A percentile compares a stretch with the other conserved stretches of the same genome.
phyloP scores from a whole-genome alignment of 768 basidiomycete species.

The Sarcodon sp. region DNA sequence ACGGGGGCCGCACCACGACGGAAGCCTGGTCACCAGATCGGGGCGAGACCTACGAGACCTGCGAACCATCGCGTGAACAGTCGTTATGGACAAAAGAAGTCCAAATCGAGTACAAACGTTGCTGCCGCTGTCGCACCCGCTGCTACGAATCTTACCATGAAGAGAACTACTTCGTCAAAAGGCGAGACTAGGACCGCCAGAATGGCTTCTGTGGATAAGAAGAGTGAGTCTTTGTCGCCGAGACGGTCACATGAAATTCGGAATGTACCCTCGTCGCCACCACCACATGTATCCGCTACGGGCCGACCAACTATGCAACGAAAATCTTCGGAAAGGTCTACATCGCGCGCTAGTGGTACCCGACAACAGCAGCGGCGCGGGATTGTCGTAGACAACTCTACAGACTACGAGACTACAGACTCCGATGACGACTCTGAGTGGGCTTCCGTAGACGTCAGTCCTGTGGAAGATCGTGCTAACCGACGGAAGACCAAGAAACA shows the following conservation, averaged over 20 bases:
- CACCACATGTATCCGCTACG: background rate
- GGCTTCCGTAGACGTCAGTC: conserved; percentile 44
- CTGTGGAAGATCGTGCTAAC: conserved; percentile 14
- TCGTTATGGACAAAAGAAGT: background rate
- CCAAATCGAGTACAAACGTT: background rate
- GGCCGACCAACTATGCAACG: background rate
- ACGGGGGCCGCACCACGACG: background rate
- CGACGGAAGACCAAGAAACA: conserved; percentile 9
- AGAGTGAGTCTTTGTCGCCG: background rate
- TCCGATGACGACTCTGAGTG: conserved; percentile 37
- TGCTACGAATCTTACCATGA: background rate
- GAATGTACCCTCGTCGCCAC: background rate
- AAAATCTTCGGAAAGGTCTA: background rate
- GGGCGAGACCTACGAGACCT: background rate
- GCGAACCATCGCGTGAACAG: background rate
- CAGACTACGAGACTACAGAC: conserved; percentile 42
- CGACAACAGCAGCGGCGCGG: conserved; percentile 11
- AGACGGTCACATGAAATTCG: background rate
- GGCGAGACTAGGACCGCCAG: background rate
- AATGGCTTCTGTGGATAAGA: background rate
- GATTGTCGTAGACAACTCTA: conserved; percentile 27
- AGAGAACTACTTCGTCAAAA: background rate
- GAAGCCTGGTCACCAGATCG: background rate
- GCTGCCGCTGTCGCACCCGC: background rate
- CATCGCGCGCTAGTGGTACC: background rate